phyloP scores from a whole-genome alignment of 139 green algal genomes.

The Coccomyxa sp. region DNA sequence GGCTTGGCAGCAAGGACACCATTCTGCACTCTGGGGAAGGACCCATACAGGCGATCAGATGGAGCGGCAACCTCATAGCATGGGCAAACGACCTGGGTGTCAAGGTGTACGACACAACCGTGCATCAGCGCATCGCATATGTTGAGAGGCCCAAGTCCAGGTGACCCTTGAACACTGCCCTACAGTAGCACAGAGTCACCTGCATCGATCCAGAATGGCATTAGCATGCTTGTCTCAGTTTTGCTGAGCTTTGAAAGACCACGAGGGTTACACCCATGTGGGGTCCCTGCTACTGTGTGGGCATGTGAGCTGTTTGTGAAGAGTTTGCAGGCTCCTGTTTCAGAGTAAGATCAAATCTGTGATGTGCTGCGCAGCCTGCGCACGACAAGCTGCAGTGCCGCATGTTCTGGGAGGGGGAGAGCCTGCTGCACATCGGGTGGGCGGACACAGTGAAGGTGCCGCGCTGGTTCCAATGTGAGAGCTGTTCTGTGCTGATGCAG shows the following conservation, averaged over 20 bases:
- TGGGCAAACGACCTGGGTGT: conserved; percentile 80
- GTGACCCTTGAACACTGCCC: too few species aligned
- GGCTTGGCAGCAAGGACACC: conserved; percentile 76
- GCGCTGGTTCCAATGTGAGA: not conserved
- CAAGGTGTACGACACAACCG: conserved; percentile 75
- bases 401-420: conserved; percentile 59
- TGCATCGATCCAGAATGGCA: too few species aligned
- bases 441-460: conserved; percentile 56
- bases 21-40: conserved; percentile 72
- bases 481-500: not conserved
- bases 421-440: conserved; percentile 73
- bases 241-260: too few species aligned
- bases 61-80: conserved; percentile 73
- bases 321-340: too few species aligned
- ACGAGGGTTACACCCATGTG: too few species aligned
- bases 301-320: too few species aligned
- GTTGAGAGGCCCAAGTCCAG: conserved; percentile 11
- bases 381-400: conserved; percentile 4
- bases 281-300: too few species aligned
- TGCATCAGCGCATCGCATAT: conserved; percentile 48
- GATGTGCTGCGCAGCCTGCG: not conserved
- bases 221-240: too few species aligned
- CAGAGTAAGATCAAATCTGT: too few species aligned
- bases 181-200: too few species aligned
- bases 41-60: conserved; percentile 55